phyloP scores from a whole-genome alignment of 2,329 filamentous ascomycete species.

The Stenocarpella maydis region DNA sequence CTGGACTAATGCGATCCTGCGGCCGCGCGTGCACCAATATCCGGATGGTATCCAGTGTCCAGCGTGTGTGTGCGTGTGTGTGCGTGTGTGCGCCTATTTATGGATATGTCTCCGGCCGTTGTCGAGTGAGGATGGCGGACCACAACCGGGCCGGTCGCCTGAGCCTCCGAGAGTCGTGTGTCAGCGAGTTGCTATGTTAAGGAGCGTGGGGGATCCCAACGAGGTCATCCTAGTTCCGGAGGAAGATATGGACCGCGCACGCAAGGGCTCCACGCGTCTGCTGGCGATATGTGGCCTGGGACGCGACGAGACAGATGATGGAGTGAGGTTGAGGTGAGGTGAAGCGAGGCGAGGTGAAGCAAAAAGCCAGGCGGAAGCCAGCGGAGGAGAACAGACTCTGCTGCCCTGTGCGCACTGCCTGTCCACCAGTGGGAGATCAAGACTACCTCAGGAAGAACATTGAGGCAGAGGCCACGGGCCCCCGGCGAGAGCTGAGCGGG shows the following conservation, averaged over 20 bases:
- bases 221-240: conserved; percentile 13
- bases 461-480: not conserved
- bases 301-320: not conserved
- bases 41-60: not conserved
- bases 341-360: not conserved
- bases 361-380: not conserved
- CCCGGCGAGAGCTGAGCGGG: not conserved
- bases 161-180: not conserved
- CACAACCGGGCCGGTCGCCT: not conserved
- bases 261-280: not conserved
- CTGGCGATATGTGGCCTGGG: not conserved
- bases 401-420: not conserved
- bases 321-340: not conserved
- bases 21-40: not conserved
- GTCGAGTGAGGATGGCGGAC: conserved; percentile 11
- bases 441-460: not conserved
- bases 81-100: not conserved
- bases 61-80: too few species aligned
- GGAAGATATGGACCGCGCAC: not conserved
- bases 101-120: not conserved
- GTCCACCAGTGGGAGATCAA: conserved; percentile 8
- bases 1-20: not conserved
- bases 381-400: conserved; percentile 2
- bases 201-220: conserved; percentile 8
- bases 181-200: conserved; percentile 11